Evolutionary conservation across 1,284 basidiomycete genomes (phyloP).

Genomic region (Anthracocystis panici-leucophaei): DNA sequence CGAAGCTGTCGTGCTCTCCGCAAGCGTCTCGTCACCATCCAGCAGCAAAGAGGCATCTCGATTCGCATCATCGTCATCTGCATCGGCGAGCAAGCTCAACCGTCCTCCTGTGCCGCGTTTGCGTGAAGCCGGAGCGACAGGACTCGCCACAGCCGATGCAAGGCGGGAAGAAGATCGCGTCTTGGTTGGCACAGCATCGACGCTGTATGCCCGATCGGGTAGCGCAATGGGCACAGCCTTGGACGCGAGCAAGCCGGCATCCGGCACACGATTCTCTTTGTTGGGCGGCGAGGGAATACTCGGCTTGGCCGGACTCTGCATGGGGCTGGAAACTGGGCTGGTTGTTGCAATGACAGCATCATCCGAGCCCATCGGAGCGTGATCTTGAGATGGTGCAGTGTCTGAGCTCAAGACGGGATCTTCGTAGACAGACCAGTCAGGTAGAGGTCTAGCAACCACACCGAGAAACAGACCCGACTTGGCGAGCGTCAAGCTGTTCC

Average conservation of each 20-base stretch:
- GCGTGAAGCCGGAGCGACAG: constrained; percentile 11
- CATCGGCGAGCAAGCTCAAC: constrained; percentile 44
- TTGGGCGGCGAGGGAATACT: constrained; percentile 33
- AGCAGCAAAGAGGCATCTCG: constrained; percentile 9
- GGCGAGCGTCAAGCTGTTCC: constrained; percentile 23
- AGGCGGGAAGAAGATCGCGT: constrained; percentile 24
- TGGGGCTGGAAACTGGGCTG: constrained; percentile 15
- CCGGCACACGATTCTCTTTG: constrained; percentile 44
- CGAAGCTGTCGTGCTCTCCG: background rate
- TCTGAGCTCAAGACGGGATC: constrained; percentile 22
- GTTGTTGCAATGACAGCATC: background rate
- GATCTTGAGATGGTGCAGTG: constrained; percentile 41
- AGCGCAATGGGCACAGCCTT: constrained; percentile 30
- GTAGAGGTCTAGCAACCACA: constrained; percentile 32
- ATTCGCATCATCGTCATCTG: constrained; percentile 18
- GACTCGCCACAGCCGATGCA: constrained; percentile 13
- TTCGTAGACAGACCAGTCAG: constrained; percentile 41
- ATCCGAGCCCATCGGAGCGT: background rate
- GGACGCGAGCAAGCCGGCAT: constrained; percentile 19
- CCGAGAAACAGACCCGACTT: constrained; percentile 41
- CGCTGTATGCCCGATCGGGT: constrained; percentile 39
- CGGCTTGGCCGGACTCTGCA: background rate
- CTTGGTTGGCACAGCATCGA: constrained; percentile 23
- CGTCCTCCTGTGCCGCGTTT: constrained; percentile 49
- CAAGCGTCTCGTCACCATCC: constrained; percentile 14